Evolutionary conservation across 2,329 filamentous ascomycete genomes (phyloP).

Genomic region (Ophiostoma sp.): DNA sequence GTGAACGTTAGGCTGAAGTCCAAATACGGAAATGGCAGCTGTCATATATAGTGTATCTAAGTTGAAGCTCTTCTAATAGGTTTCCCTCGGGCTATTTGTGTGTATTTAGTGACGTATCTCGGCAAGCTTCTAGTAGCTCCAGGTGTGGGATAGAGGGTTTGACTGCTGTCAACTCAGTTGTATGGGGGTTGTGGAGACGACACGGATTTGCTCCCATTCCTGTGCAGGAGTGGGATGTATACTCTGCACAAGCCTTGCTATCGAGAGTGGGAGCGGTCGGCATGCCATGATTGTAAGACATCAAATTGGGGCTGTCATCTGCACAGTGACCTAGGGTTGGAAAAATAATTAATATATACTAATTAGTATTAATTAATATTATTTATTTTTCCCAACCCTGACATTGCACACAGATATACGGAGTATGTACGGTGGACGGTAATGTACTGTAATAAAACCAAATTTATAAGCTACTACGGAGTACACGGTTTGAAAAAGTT

Average conservation of each 20-base stretch:
- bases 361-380: no score
- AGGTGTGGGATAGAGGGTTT: background rate
- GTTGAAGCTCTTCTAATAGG: background rate
- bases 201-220: background rate
- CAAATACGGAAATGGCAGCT: slow-evolving; percentile 4
- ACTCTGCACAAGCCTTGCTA: background rate
- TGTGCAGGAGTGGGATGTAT: slow-evolving; percentile 3
- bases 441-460: no score
- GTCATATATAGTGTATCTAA: slow-evolving; percentile 10
- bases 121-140: background rate
- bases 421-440: no score
- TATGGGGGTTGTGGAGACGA: background rate
- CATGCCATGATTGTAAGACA: background rate
- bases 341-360: no score
- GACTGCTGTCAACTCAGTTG: background rate
- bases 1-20: background rate
- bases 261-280: background rate
- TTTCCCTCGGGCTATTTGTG: background rate
- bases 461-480: no score
- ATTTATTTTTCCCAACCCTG: no score
- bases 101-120: background rate
- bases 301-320: background rate
- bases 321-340: no score
- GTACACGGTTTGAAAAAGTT: no score
- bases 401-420: no score